Base-by-base conservation (phyloP, 441 rosid genomes). In the Melastoma candidum region DNA sequence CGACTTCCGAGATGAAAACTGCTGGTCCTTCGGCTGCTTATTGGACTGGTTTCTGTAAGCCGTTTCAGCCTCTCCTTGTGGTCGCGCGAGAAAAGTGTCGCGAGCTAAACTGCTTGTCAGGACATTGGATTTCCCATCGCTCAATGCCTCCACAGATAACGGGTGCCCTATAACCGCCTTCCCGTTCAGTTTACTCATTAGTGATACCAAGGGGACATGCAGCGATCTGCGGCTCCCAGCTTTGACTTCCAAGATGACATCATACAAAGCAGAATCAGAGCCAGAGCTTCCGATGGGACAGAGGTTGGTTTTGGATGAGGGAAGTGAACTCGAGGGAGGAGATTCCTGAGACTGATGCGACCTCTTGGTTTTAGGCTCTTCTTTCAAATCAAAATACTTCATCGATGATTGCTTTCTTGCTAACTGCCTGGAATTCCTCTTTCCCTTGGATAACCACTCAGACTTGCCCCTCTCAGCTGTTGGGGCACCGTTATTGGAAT, bases 151-250 rank as follows among this genome's bases (percentile, higher is more conserved):
- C 11, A 94, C 80, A 0, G 80, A 36, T 7, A 94, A 57, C 64
- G 96, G 97, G 59, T 83, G 95, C 26, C 99, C 99, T 44, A 85
- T 63, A 60, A 94, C 87, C 66, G 97, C 89, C 77, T 82, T 78
- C 26, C 95, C 85, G 63, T 82, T 79, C 73, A 79, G 60, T 72
- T 80, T 77, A 70, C 97, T 90, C 89, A 77, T 81, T 8, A 87
- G 89, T 44, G 99, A 94, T 54, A 94, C 87, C 66, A 94, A 54
- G 0, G 97, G 97, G 65, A 90, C 99, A 65, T 82, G 78, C 14
- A 69, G 78, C 24, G 85, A 92, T 68, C 65, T 74, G 63, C 76
- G 80, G 73, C 73, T 73, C 41, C 41, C 7, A 46, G 83, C 81
- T 70, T 90, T 81, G 57, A 87, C 99, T 73, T 82, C 90, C 36